Base-by-base conservation (phyloP, 2,329 filamentous ascomycete species). In the Amylocarpus encephaloides region DNA sequence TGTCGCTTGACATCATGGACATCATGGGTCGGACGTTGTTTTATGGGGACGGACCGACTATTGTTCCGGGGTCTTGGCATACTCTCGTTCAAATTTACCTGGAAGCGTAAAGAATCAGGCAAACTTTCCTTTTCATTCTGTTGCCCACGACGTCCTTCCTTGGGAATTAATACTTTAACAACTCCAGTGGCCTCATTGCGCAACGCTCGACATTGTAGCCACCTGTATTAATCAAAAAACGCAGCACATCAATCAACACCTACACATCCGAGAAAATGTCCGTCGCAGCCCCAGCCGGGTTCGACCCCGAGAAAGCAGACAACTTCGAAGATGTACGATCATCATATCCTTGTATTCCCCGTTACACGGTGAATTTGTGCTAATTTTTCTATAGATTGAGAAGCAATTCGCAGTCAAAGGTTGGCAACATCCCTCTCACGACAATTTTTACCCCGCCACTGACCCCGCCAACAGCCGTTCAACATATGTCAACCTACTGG, bases 391-490 rank as follows among this genome's bases (percentile, higher is more conserved):
- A 38, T 59, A 95, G 88, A 96, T 98, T 68, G 93, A 98, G 79
- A 95, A 96, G 78, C 93, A 97, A 71, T 98, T 98, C 65, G 93
- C 93, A 29, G 93, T 98, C 63, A 97, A 97, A 77, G 86, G 87
- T 89, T 64, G 35, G 5, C 3, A 10, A 30, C n/a, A 29, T 30
- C 33, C 45, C 26, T 44, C 10, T 29, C 30, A 6, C 47, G 40
- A 22, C 35, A 22, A 41, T 38, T 40, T 48, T 41, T 59, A 57
- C 53, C 57, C 55, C 56, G 53, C 59, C 51, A 54, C 52, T 60
- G 45, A 59, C 57, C 52, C 53, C 51, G 35, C 51, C 47, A 43
- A 43, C 29, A 75, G 91, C 86, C 46, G 93, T 97, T 34, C 88
- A 95, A 70, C 93, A 98, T 70, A 88, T 98, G 79, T 81, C 88